Evolutionary conservation across 164 flowering plant species (phyloP).

Genomic region (Magnolia officinalis): DNA sequence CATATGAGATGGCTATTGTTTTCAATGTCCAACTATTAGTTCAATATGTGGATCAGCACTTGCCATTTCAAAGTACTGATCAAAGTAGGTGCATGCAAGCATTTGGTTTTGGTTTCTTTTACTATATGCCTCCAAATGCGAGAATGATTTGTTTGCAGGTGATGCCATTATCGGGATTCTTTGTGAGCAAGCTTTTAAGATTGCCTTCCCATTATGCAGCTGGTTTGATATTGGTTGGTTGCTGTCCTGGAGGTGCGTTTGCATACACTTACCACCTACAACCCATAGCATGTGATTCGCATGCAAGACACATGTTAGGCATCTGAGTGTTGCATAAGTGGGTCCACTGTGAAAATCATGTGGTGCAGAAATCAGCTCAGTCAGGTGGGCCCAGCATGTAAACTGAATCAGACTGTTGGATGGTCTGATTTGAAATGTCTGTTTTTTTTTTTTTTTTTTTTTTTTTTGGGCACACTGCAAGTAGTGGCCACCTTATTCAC

Average conservation of each 20-base stretch:
- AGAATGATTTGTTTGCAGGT: constrained; percentile 43
- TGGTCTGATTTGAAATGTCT: too few species aligned
- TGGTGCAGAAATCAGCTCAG: too few species aligned
- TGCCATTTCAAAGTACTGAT: background rate
- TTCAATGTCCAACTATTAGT: too few species aligned
- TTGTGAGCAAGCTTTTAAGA: constrained; percentile 73
- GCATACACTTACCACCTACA: background rate
- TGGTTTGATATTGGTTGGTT: constrained; percentile 84
- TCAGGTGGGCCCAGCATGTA: too few species aligned
- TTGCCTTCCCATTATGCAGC: constrained; percentile 89
- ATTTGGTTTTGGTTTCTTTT: background rate
- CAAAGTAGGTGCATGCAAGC: background rate
- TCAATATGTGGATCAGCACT: too few species aligned
- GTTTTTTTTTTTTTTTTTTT: too few species aligned
- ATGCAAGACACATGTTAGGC: background rate
- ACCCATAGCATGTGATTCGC: background rate
- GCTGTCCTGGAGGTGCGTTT: constrained; percentile 85
- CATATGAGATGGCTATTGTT: too few species aligned
- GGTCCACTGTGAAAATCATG: too few species aligned
- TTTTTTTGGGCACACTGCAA: too few species aligned
- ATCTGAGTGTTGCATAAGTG: too few species aligned
- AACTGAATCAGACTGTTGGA: too few species aligned
- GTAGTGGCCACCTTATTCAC: too few species aligned
- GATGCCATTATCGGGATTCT: constrained; percentile 82
- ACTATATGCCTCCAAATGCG: background rate